Base-by-base conservation (phyloP, 2,329 filamentous ascomycete genomes). In the Exserohilum rostratum region DNA sequence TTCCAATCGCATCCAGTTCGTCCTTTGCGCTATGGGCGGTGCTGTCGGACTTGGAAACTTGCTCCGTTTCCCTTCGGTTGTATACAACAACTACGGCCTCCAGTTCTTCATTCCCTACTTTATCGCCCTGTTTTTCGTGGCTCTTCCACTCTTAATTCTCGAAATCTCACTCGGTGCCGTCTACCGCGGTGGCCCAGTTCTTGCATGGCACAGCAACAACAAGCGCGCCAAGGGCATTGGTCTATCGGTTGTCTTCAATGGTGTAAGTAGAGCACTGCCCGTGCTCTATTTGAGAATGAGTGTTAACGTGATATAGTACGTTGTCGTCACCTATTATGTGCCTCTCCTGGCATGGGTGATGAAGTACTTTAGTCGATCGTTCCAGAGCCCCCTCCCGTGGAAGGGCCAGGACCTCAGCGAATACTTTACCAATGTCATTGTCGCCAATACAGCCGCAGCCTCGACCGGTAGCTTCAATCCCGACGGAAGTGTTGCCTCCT, bases 21-120 rank as follows among this genome's bases (percentile, higher is more conserved):
- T 58, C 2, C 60, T 63, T n/a, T 50, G 58, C 50, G 20, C 56
- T 55, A 22, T 55, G 60, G 53, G 58, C 15, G 61, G 61, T 30
- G 54, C 52, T 22, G 53, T 59, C 29, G 61, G 61, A 11, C 50
- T 60, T 17, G 59, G 61, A 6, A 62, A 64, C 43, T 40, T 64
- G 12, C 38, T 63, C 6, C 58, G 61, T 17, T 65, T 57, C 31
- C 63, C 61, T 13, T 58, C 55, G 0, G 51, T 57, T 0, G 58
- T 60, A 6, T 63, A 61, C 46, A 63, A 66, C 46, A 64, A 64
- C 34, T 53, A 63, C 30, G 56, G 60, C 3, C 44, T 64, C 2
- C 58, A 64, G 35, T 63, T 51, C 50, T 63, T 60, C 43, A 53
- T 60, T 2, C 60, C 59, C 1, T 59, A 62, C 22, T 12, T 62